Base-by-base conservation (phyloP, 164 flowering plant genomes). In the Taxillus chinensis region DNA sequence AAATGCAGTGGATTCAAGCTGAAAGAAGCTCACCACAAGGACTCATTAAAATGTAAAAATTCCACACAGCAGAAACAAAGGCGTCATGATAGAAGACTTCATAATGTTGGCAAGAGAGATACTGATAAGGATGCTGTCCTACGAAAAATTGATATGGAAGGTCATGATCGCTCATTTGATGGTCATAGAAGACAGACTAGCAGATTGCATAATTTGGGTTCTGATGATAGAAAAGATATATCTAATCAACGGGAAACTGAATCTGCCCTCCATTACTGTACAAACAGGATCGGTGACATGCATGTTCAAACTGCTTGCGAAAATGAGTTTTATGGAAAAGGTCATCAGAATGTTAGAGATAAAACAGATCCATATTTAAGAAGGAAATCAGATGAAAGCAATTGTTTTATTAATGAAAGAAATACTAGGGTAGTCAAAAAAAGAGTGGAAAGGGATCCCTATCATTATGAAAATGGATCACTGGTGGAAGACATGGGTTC, bases 381-480 rank as follows among this genome's bases (percentile, higher is more conserved):
- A 59, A 70, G 68, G 51, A 66, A 61, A 45, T 55, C 65, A 64
- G 62, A 67, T 67, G 75, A 64, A 64, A 63, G 65, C 54, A 73
- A 68, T 40, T 49, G 59, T 66, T 51, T 62, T 65, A 42, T 41
- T 58, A 70, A 70, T 57, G 62, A 64, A 66, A 68, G 67, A 41
- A 43, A 41, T 54, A 39, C 60, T 48, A 55, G 53, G 37, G 66
- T 55, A 43, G 71, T 51, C 45, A 60, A 60, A 63, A 65, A 67
- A 54, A 45, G 46, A 43, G 45, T 41, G 53, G 64, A 63, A 14
- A 64, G 70, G 46, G 70, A 72, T 65, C 57, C 59, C 64, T 45
- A 65, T 70, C 57, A 60, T 57, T 5, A 5, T 49, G 71, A 67
- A 64, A 68, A 73, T 27, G 60, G 67, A 55, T 40, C 51, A 41